A percentile compares a stretch with the other conserved stretches of the same genome.
These are phyloP conservation scores for Wickerhamomyces sp. DNA, from an alignment of 1,139 yeast genomes.

Conservation along the genomic window DNA sequence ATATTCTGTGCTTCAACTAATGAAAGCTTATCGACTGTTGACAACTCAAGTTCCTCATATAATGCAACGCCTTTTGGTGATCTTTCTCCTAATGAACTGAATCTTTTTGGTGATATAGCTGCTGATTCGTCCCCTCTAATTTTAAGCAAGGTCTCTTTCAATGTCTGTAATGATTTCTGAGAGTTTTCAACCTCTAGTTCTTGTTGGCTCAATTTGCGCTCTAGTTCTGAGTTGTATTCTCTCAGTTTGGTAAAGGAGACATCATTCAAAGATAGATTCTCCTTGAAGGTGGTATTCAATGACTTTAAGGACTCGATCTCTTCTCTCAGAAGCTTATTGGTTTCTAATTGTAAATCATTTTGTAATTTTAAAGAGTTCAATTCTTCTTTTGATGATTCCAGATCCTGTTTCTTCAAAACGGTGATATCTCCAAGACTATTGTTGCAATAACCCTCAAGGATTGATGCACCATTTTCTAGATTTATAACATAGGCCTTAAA, in stretches of 20 bases:
- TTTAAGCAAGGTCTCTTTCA: not conserved
- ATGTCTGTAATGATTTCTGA: not conserved
- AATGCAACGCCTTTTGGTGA: constrained; percentile 5
- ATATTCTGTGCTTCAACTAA: constrained; percentile 17
- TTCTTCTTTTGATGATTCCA: not conserved
- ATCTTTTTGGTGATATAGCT: constrained; percentile 9
- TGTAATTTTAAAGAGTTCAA: not conserved
- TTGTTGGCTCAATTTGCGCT: not conserved
- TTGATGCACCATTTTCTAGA: constrained; percentile 10
- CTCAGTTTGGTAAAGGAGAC: constrained; percentile 4
- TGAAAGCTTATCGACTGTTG: constrained; percentile 15
- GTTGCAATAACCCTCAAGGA: constrained; percentile 3
- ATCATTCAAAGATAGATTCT: not conserved
- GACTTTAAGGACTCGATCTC: constrained; percentile 1
- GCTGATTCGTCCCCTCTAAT: constrained; percentile 9
- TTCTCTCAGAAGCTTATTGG: not conserved
- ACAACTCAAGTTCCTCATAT: constrained; percentile 16
- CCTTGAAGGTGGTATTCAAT: not conserved
- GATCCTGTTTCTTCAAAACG: not conserved
- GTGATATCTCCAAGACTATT: not conserved
- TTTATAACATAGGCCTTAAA: constrained; percentile 12
- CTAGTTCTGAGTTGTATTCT: not conserved
- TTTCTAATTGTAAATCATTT: not conserved
- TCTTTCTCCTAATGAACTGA: constrained; percentile 11
- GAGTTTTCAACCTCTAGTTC: not conserved